phyloP scores from a whole-genome alignment of 441 rosid genomes.

The Bruguiera hainesii region DNA sequence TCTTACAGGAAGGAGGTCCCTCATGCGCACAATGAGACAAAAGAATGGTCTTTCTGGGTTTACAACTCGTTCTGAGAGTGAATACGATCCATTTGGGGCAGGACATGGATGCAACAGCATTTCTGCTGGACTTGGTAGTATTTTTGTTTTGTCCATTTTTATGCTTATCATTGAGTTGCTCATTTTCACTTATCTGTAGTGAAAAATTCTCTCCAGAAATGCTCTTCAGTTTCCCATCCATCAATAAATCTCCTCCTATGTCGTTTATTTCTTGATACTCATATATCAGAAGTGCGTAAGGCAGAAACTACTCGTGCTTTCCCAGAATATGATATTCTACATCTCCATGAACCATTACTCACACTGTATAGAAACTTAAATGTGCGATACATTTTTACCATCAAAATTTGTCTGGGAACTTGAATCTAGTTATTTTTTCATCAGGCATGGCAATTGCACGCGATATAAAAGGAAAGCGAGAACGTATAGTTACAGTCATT shows the following conservation, averaged over 20 bases:
- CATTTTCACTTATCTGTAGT: neutral
- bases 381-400: neutral
- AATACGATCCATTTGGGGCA: constrained; percentile 80
- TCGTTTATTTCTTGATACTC: neutral
- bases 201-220: neutral
- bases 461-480: constrained; percentile 81
- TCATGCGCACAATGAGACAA: constrained; percentile 55
- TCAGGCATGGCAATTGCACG: constrained; percentile 89
- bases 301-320: neutral
- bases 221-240: neutral
- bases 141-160: constrained; percentile 9
- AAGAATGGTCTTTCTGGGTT: constrained; percentile 60
- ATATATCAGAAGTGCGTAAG: neutral
- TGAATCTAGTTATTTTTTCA: constrained; percentile 9
- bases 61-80: constrained; percentile 65
- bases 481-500: constrained; percentile 67
- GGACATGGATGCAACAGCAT: constrained; percentile 92
- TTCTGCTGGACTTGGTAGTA: constrained; percentile 90
- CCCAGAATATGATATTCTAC: neutral
- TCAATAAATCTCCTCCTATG: neutral
- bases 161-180: neutral
- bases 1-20: constrained; percentile 75
- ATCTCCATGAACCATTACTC: neutral
- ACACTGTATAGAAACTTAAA: neutral
- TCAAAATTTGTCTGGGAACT: constrained; percentile 5